Conservation (phyloP, 2,329 filamentous ascomycete genomes). For the Colletotrichum euphorbiae region DNA sequence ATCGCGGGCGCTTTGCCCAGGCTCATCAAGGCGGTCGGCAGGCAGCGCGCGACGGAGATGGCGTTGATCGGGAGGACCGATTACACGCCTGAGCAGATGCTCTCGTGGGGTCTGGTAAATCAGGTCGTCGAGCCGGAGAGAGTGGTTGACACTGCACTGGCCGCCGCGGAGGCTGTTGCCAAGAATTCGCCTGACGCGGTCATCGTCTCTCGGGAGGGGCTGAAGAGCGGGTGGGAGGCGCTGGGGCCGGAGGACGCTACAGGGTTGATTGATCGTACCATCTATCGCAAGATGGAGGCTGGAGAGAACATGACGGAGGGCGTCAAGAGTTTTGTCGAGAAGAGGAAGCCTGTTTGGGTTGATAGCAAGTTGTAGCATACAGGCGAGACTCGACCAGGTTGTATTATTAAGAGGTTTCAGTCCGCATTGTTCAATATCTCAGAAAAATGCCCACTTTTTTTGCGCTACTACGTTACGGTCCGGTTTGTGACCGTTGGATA, state of each 20-base stretch:
- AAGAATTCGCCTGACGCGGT: conserved; percentile 80
- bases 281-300: conserved; percentile 69
- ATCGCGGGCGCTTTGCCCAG: conserved; percentile 78
- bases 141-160: conserved; percentile 69
- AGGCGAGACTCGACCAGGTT: not conserved
- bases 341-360: conserved; percentile 75
- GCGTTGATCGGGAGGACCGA: conserved; percentile 69
- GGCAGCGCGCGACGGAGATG: conserved; percentile 78
- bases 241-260: conserved; percentile 74
- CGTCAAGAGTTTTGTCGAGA: conserved; percentile 80
- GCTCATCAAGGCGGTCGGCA: conserved; percentile 73
- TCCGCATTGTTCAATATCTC: not conserved
- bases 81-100: conserved; percentile 69
- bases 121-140: conserved; percentile 62
- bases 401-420: conserved; percentile 5
- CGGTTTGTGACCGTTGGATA: conserved; percentile 18
- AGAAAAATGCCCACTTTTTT: not conserved
- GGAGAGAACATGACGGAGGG: conserved; percentile 83
- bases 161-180: conserved; percentile 70
- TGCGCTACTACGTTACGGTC: not conserved
- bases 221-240: conserved; percentile 79
- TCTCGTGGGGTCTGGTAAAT: conserved; percentile 78
- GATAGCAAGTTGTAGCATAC: conserved; percentile 66
- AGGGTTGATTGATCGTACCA: conserved; percentile 64
- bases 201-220: conserved; percentile 77